These are phyloP conservation scores for Halenospora varia DNA, from an alignment of 495 filamentous ascomycete genomes.

Conservation along the genomic window DNA sequence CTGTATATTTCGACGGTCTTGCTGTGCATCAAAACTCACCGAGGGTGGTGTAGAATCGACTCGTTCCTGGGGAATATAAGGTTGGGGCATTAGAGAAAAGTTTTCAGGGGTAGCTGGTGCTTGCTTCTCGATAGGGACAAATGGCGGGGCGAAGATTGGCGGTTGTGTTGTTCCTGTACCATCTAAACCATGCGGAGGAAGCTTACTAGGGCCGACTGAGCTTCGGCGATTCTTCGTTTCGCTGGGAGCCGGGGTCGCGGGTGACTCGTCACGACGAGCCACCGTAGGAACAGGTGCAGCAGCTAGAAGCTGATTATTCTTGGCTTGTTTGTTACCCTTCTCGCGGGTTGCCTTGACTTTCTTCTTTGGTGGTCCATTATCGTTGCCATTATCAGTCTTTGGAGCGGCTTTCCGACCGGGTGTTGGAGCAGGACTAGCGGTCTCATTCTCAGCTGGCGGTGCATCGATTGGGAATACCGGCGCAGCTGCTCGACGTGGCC, in stretches of 20 bases:
- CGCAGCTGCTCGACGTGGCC: conserved; percentile 50
- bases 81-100: conserved; percentile 25
- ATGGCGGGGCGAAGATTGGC: conserved; percentile 34
- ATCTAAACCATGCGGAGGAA: conserved; percentile 17
- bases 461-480: conserved; percentile 46
- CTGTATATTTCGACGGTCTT: conserved; percentile 39
- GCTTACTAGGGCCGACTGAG: conserved; percentile 1
- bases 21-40: conserved; percentile 37
- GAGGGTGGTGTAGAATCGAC: conserved; percentile 26
- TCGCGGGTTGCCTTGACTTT: conserved; percentile 23
- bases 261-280: conserved; percentile 10
- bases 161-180: conserved; percentile 12
- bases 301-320: conserved; percentile 31
- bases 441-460: conserved; percentile 49
- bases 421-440: conserved; percentile 38
- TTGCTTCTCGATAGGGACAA: conserved; percentile 18
- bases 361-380: conserved; percentile 26
- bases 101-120: conserved; percentile 36
- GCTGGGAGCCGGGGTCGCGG: conserved; percentile 1
- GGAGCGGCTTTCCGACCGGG: conserved; percentile 23
- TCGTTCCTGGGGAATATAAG: conserved; percentile 29
- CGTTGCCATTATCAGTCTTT: conserved; percentile 19
- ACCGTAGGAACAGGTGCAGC: conserved; percentile 18
- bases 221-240: conserved; percentile 3
- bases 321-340: conserved; percentile 31